Conservation (phyloP, 257 asterid species). For the Jacaranda copaia region DNA sequence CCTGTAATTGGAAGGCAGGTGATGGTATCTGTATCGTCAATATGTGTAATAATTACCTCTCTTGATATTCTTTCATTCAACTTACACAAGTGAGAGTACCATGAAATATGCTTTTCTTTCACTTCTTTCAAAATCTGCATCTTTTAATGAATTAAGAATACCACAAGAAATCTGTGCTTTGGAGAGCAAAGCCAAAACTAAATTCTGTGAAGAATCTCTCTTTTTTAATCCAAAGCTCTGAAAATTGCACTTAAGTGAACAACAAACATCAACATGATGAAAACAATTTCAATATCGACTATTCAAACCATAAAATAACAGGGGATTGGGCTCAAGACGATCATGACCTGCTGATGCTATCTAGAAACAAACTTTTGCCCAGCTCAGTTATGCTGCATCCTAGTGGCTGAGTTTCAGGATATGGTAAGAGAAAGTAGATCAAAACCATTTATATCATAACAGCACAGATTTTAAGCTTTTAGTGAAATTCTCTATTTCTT, state of each 20-base stretch:
- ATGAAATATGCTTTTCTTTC: neutral
- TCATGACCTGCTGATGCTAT: neutral
- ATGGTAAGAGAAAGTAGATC: constrained; percentile 16
- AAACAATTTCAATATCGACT: neutral
- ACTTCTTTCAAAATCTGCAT: neutral
- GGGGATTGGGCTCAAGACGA: too few species aligned
- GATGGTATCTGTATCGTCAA: constrained; percentile 18
- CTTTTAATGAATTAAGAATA: too few species aligned
- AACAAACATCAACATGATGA: neutral
- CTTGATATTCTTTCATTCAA: neutral
- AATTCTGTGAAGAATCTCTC: neutral
- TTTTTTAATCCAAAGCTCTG: neutral
- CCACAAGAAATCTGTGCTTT: too few species aligned
- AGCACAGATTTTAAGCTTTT: constrained; percentile 76
- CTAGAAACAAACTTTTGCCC: neutral
- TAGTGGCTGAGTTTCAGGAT: constrained; percentile 16
- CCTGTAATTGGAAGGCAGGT: constrained; percentile 18
- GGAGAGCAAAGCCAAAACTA: too few species aligned
- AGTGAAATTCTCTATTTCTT: constrained; percentile 70
- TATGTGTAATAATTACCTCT: constrained; percentile 16
- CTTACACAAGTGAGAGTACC: neutral
- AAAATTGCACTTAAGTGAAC: neutral
- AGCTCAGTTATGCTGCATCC: constrained; percentile 23
- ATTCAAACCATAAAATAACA: too few species aligned
- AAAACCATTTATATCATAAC: constrained; percentile 40